Evolutionary conservation across 2,329 filamentous ascomycete species (phyloP).

Genomic region (Penicillium sp.): DNA sequence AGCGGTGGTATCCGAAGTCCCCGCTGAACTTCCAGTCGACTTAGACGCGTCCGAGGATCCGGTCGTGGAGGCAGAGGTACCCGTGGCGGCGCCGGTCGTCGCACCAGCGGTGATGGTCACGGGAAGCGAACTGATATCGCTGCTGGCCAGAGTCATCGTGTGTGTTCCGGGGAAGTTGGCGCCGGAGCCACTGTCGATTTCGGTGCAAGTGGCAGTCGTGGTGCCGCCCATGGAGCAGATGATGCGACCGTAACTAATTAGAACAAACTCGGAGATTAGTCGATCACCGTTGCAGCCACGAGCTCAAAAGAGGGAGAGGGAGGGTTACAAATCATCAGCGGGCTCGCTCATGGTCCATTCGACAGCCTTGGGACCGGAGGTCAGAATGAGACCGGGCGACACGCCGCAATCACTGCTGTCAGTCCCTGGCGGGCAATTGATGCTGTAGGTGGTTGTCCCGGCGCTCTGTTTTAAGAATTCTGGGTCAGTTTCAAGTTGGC

Average conservation of each 20-base stretch:
- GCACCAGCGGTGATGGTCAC: slow-evolving; percentile 29
- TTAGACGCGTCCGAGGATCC: not conserved
- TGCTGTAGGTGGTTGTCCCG: slow-evolving; percentile 31
- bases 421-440: slow-evolving; percentile 29
- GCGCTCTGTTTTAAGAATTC: slow-evolving; percentile 18
- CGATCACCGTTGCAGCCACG: not conserved
- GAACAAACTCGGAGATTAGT: not conserved
- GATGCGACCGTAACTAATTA: slow-evolving; percentile 16
- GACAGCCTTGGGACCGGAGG: slow-evolving; percentile 19
- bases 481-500: not conserved
- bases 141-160: slow-evolving; percentile 10
- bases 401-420: slow-evolving; percentile 30
- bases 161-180: slow-evolving; percentile 20
- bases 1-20: not conserved
- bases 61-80: not conserved
- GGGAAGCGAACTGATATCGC: slow-evolving; percentile 16
- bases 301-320: not conserved
- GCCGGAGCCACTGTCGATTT: slow-evolving; percentile 13
- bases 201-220: slow-evolving; percentile 21
- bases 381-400: slow-evolving; percentile 30
- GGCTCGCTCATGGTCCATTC: slow-evolving; percentile 15
- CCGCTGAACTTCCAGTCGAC: not conserved
- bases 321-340: slow-evolving; percentile 11
- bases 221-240: slow-evolving; percentile 24
- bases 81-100: not conserved